These are phyloP conservation scores for Sporothrix pallida DNA, from an alignment of 2,329 filamentous ascomycete genomes.

Conservation along the genomic window DNA sequence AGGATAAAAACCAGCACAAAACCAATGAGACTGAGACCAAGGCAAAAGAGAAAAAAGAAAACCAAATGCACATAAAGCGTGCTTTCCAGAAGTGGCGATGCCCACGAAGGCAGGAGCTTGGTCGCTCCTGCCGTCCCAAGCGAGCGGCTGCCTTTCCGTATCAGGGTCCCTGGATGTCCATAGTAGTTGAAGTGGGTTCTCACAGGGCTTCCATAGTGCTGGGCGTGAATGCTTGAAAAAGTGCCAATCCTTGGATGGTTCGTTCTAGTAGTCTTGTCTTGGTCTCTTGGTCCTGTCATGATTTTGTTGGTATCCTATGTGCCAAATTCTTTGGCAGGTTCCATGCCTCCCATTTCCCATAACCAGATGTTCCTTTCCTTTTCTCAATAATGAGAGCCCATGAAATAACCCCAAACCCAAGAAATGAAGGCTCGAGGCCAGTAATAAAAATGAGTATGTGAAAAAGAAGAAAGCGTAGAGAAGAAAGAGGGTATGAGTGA, in stretches of 20 bases:
- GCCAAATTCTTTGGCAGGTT: slow-evolving; percentile 7
- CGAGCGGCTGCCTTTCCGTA: neutral
- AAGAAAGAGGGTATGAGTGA: neutral
- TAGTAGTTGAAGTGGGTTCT: neutral
- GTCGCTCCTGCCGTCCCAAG: neutral
- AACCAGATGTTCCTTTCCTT: neutral
- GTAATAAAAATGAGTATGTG: slow-evolving; percentile 10
- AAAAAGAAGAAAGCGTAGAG: neutral
- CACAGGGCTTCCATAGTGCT: neutral
- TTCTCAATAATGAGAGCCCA: slow-evolving; percentile 22
- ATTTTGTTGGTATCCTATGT: slow-evolving; percentile 3
- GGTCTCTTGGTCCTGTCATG: neutral
- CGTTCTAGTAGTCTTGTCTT: neutral
- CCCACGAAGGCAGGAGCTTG: neutral
- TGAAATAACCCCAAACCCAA: slow-evolving; percentile 21
- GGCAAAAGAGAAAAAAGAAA: neutral
- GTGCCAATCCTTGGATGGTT: neutral
- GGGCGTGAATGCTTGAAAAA: too few species aligned
- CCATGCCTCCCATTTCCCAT: slow-evolving; percentile 2
- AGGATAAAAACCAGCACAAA: neutral
- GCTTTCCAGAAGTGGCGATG: neutral
- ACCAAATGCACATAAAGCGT: neutral
- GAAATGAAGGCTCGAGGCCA: slow-evolving; percentile 19
- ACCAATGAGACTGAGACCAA: neutral
- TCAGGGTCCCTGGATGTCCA: neutral